phyloP scores from a whole-genome alignment of 2,329 filamentous ascomycete species.

The Hypoxylon sp. region DNA sequence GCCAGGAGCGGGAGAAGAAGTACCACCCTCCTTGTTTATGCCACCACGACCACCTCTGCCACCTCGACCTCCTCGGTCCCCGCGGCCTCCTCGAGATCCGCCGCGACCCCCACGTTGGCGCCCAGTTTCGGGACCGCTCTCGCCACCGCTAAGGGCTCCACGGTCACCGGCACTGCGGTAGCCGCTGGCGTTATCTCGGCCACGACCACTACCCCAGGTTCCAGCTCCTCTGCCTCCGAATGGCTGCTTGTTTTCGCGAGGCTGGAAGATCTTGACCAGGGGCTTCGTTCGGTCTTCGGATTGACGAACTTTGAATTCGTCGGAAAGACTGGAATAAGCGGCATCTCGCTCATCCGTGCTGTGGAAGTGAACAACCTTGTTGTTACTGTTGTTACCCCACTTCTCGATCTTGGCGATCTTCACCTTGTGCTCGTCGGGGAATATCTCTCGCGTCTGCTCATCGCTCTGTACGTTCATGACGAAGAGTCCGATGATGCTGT shows the following conservation, averaged over 20 bases:
- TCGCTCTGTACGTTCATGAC: constrained; percentile 87
- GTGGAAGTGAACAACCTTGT: constrained; percentile 89
- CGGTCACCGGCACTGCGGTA: constrained; percentile 89
- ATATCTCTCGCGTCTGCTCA: constrained; percentile 84
- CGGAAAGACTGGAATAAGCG: constrained; percentile 78
- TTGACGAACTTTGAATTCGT: constrained; percentile 79
- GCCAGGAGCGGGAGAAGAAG: constrained; percentile 65
- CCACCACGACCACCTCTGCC: constrained; percentile 56
- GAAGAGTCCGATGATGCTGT: constrained; percentile 86
- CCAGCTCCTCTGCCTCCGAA: constrained; percentile 72
- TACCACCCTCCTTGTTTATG: constrained; percentile 66
- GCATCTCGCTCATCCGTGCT: constrained; percentile 82
- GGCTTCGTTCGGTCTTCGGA: constrained; percentile 82
- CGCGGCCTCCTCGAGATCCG: constrained; percentile 68
- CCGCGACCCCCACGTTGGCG: constrained; percentile 67
- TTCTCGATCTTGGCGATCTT: constrained; percentile 86
- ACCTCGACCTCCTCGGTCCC: constrained; percentile 68
- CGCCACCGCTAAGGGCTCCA: constrained; percentile 70
- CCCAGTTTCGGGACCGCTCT: constrained; percentile 72
- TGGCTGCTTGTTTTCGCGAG: constrained; percentile 67
- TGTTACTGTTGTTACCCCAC: constrained; percentile 73
- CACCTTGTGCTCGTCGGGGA: constrained; percentile 82
- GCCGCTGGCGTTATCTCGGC: constrained; percentile 74
- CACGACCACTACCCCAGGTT: constrained; percentile 74
- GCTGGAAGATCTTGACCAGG: constrained; percentile 84